phyloP scores from a whole-genome alignment of 306 rosid genomes.

The Lathyrus aphaca region DNA sequence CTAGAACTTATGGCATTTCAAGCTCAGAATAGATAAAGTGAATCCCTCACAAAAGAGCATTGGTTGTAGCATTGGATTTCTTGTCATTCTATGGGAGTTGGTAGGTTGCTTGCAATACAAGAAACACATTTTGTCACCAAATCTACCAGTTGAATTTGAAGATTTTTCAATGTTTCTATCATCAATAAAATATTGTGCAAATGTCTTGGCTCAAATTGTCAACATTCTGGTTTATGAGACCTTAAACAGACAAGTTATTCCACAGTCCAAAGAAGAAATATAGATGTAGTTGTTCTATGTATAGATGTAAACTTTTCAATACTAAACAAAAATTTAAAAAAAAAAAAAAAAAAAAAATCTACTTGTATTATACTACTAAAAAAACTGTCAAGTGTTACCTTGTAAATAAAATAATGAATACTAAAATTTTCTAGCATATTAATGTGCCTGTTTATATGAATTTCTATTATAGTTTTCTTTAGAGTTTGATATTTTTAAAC shows the following conservation, averaged over 20 bases:
- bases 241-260: constrained; percentile 5
- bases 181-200: constrained; percentile 13
- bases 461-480: too few species aligned
- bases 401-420: too few species aligned
- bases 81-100: not conserved
- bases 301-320: not conserved
- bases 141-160: not conserved
- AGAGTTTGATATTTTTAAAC: too few species aligned
- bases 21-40: not conserved
- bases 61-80: constrained; percentile 30
- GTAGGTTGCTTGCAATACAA: constrained; percentile 30
- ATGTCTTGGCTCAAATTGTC: constrained; percentile 37
- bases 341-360: too few species aligned
- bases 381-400: too few species aligned
- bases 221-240: constrained; percentile 11
- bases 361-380: too few species aligned
- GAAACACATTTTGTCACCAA: constrained; percentile 19
- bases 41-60: not conserved
- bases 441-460: too few species aligned
- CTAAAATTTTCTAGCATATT: too few species aligned
- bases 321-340: too few species aligned
- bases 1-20: constrained; percentile 6
- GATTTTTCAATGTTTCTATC: not conserved
- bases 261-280: constrained; percentile 13
- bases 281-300: constrained; percentile 15